Conservation (phyloP, 208 protist genomes). For the Leishmania tropica region DNA sequence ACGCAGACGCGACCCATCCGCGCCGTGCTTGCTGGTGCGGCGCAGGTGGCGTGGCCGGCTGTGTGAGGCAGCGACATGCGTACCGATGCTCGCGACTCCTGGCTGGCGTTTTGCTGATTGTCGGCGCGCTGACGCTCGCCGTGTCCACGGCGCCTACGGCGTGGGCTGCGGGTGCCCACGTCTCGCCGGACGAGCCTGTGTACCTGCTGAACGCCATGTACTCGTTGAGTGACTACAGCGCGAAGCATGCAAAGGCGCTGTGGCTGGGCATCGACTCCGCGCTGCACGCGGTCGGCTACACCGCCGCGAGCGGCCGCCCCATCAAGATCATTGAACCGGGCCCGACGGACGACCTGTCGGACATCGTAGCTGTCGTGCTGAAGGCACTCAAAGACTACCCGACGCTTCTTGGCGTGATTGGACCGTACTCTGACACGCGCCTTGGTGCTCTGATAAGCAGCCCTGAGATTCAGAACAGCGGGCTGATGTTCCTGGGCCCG, state of each 20-base stretch:
- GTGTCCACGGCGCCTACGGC: not conserved
- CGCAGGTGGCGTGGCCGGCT: not conserved
- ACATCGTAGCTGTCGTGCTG: slow-evolving; percentile 11
- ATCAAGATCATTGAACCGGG: slow-evolving; percentile 21
- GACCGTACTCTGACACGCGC: slow-evolving; percentile 12
- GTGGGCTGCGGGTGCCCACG: not conserved
- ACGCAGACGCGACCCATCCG: no score
- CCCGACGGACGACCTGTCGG: not conserved
- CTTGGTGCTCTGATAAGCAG: not conserved
- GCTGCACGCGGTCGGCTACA: slow-evolving; percentile 23
- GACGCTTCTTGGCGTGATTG: slow-evolving; percentile 17
- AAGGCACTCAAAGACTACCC: not conserved
- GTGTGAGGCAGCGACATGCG: not conserved
- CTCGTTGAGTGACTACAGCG: not conserved
- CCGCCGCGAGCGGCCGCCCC: slow-evolving; percentile 5
- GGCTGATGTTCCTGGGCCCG: slow-evolving; percentile 34
- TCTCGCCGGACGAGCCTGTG: not conserved
- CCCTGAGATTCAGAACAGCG: not conserved
- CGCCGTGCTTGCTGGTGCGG: no score
- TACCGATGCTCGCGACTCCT: not conserved
- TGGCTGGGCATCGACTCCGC: slow-evolving; percentile 28
- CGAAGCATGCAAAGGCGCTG: slow-evolving; percentile 19
- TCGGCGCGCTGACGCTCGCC: not conserved
- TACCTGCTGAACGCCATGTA: slow-evolving; percentile 31
- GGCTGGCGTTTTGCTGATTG: not conserved